phyloP scores from a whole-genome alignment of 495 filamentous ascomycete species.

The Evansstolkia leycettana region DNA sequence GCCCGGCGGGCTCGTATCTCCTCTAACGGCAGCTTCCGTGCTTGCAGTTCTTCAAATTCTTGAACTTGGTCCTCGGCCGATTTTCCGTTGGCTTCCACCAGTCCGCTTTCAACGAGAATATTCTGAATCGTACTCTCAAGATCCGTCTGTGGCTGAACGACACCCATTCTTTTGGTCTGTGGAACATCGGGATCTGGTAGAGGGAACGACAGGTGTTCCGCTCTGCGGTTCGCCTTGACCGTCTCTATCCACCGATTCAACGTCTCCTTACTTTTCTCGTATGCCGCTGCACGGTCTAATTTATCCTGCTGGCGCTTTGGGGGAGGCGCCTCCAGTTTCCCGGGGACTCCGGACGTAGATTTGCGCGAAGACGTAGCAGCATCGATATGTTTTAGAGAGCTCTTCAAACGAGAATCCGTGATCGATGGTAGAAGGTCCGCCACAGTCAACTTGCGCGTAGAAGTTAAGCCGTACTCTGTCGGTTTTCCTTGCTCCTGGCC shows the following conservation, averaged over 20 bases:
- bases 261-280: slow-evolving; percentile 82
- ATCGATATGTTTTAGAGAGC: slow-evolving; percentile 57
- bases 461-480: slow-evolving; percentile 44
- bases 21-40: slow-evolving; percentile 50
- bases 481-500: slow-evolving; percentile 40
- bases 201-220: slow-evolving; percentile 88
- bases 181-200: slow-evolving; percentile 55
- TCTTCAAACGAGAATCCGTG: slow-evolving; percentile 64
- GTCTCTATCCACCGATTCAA: slow-evolving; percentile 87
- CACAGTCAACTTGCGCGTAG: slow-evolving; percentile 64
- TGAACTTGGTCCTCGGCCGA: slow-evolving; percentile 51
- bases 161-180: slow-evolving; percentile 31
- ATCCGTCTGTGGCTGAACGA: slow-evolving; percentile 53
- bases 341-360: slow-evolving; percentile 39
- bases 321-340: slow-evolving; percentile 74
- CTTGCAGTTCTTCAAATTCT: slow-evolving; percentile 57
- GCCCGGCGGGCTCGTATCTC: slow-evolving; percentile 63
- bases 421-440: slow-evolving; percentile 63
- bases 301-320: slow-evolving; percentile 83
- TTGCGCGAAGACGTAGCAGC: slow-evolving; percentile 34
- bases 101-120: slow-evolving; percentile 80
- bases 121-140: slow-evolving; percentile 73
- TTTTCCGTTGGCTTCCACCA: slow-evolving; percentile 46
- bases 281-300: slow-evolving; percentile 73
- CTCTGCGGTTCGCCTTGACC: slow-evolving; percentile 82